A percentile compares a stretch with the other conserved stretches of the same genome.
Conservation (phyloP, 2,329 filamentous ascomycete species). For the Ampelomyces quisqualis region DNA sequence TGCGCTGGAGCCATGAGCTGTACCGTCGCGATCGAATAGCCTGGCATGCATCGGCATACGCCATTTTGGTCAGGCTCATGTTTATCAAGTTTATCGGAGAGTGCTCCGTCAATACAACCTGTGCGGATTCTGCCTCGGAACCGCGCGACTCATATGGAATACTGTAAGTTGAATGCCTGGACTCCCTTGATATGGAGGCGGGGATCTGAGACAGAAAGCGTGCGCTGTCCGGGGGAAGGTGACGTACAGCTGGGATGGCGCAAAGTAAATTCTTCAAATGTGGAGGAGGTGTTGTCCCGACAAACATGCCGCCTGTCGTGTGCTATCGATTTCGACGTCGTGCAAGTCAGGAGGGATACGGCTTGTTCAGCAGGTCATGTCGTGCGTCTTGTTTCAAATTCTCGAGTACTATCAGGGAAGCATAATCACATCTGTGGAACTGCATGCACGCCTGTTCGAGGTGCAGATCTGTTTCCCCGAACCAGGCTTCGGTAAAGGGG, state of each 20-base stretch:
- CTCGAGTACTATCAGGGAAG: conserved; percentile 1
- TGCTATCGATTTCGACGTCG: neutral
- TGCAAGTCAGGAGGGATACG: neutral
- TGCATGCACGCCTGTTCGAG: neutral
- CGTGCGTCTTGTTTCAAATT: neutral
- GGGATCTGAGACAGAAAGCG: neutral
- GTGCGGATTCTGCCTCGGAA: neutral
- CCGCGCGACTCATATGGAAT: neutral
- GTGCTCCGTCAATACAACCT: neutral
- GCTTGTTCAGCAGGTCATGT: neutral
- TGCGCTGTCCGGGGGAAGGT: neutral
- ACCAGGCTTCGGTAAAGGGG: neutral
- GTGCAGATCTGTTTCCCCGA: neutral
- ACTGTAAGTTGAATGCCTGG: conserved; percentile 1
- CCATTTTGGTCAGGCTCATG: neutral
- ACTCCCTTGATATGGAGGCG: neutral
- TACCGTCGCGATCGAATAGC: neutral
- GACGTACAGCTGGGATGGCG: conserved; percentile 3
- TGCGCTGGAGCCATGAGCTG: no score
- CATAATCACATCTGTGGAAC: neutral
- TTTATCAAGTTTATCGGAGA: neutral
- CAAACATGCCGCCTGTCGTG: conserved; percentile 1
- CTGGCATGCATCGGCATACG: neutral
- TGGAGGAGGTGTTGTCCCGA: neutral
- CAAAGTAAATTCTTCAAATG: neutral